Conservation (phyloP, 768 basidiomycete genomes). For the Leccinum rimulosum region DNA sequence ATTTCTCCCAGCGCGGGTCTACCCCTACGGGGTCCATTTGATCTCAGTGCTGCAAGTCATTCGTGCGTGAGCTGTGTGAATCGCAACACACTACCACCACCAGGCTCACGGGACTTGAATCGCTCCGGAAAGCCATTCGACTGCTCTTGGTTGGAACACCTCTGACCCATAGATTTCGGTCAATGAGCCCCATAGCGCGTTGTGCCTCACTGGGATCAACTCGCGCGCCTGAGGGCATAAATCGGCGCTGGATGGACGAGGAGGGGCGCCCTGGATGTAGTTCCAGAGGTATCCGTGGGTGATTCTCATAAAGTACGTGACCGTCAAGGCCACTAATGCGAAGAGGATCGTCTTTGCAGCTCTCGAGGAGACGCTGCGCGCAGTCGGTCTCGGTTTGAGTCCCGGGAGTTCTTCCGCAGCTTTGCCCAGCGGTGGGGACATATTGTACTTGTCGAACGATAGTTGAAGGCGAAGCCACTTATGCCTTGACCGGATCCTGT, state of each 20-base stretch:
- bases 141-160: slow-evolving; percentile 34
- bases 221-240: slow-evolving; percentile 37
- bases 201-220: slow-evolving; percentile 34
- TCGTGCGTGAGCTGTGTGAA: slow-evolving; percentile 4
- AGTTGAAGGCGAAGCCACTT: not conserved
- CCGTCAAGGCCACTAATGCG: slow-evolving; percentile 15
- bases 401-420: slow-evolving; percentile 11
- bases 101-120: slow-evolving; percentile 40
- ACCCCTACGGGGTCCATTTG: slow-evolving; percentile 45
- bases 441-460: not conserved
- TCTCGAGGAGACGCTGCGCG: slow-evolving; percentile 6
- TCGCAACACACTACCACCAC: not conserved
- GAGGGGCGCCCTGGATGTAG: not conserved
- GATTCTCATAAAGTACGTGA: slow-evolving; percentile 14
- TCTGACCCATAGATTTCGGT: slow-evolving; percentile 32
- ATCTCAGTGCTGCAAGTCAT: slow-evolving; percentile 47
- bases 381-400: not conserved
- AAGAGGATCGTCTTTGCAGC: slow-evolving; percentile 13
- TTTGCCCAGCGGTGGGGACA: slow-evolving; percentile 15
- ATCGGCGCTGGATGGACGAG: slow-evolving; percentile 1
- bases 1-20: slow-evolving; percentile 55
- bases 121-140: slow-evolving; percentile 40
- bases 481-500: too few relatives aligned
- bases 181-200: slow-evolving; percentile 32
- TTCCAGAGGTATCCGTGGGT: slow-evolving; percentile 7